Conservation (phyloP, 2,329 filamentous ascomycete genomes). For the Drechslera avenae region DNA sequence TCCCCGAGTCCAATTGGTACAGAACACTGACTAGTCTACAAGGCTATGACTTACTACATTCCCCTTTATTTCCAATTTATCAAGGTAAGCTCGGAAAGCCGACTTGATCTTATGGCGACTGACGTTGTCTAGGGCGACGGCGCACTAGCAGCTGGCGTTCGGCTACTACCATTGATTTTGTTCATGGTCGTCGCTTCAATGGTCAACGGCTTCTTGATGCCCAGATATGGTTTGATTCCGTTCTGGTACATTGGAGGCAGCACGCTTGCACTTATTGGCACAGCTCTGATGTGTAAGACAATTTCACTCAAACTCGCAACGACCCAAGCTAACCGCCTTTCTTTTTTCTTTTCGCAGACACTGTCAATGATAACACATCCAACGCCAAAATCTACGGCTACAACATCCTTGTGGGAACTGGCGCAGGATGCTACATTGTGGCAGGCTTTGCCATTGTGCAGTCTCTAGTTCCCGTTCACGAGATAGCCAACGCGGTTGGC, state of each 20-base stretch:
- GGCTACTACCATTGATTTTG: conserved; percentile 35
- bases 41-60: conserved; percentile 28
- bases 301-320: too few species aligned
- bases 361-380: conserved; percentile 16
- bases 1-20: not conserved
- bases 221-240: conserved; percentile 18
- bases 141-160: conserved; percentile 26
- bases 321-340: too few species aligned
- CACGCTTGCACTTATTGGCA: conserved; percentile 28
- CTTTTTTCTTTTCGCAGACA: conserved; percentile 4
- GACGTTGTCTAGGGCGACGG: conserved; percentile 9
- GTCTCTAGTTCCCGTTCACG: conserved; percentile 11
- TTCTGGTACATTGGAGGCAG: conserved; percentile 38
- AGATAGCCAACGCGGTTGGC: conserved; percentile 23
- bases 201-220: conserved; percentile 25
- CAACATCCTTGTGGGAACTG: conserved; percentile 25
- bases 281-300: conserved; percentile 40
- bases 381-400: conserved; percentile 28
- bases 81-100: not conserved
- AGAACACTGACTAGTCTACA: not conserved
- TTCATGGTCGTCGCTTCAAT: conserved; percentile 23
- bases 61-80: conserved; percentile 37
- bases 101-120: not conserved
- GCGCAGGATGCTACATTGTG: conserved; percentile 17
- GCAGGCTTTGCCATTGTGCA: conserved; percentile 25